Conservation (phyloP, 768 basidiomycete species). For the Tylopilus vinaceipallidus region DNA sequence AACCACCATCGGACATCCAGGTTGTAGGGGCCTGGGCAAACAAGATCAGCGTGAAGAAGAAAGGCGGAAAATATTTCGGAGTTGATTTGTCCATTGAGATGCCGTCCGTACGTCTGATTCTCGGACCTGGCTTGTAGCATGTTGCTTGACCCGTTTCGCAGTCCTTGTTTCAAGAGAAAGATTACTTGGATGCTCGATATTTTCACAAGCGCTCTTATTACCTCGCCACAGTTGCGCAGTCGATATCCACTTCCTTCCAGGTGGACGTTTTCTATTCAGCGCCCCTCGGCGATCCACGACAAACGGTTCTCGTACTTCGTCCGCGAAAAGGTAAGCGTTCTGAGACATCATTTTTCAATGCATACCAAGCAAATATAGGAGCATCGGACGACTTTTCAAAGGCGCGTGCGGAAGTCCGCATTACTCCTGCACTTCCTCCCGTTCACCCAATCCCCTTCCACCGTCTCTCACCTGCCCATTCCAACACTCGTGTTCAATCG, state of each 20-base stretch:
- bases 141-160: conserved; percentile 25
- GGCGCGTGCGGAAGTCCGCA: conserved; percentile 65
- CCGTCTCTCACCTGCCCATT: conserved; percentile 70
- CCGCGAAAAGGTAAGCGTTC: conserved; percentile 48
- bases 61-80: conserved; percentile 59
- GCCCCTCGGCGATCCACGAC: conserved; percentile 56
- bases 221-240: conserved; percentile 72
- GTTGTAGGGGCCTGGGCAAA: conserved; percentile 89
- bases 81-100: conserved; percentile 87
- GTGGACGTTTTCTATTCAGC: conserved; percentile 66
- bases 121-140: neutral
- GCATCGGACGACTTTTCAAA: conserved; percentile 62
- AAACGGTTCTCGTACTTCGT: conserved; percentile 61
- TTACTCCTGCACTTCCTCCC: conserved; percentile 66
- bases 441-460: conserved; percentile 63
- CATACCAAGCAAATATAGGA: conserved; percentile 35
- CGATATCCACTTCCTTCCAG: conserved; percentile 45
- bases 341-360: conserved; percentile 24
- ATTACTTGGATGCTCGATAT: conserved; percentile 84
- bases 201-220: conserved; percentile 93
- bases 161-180: conserved; percentile 93
- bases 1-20: conserved; percentile 70
- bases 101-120: conserved; percentile 60
- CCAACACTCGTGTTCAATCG: conserved; percentile 53
- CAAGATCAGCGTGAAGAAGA: conserved; percentile 68